Evolutionary conservation across 176 grass and related monocot species (phyloP).

Genomic region (Triticum urartu): DNA sequence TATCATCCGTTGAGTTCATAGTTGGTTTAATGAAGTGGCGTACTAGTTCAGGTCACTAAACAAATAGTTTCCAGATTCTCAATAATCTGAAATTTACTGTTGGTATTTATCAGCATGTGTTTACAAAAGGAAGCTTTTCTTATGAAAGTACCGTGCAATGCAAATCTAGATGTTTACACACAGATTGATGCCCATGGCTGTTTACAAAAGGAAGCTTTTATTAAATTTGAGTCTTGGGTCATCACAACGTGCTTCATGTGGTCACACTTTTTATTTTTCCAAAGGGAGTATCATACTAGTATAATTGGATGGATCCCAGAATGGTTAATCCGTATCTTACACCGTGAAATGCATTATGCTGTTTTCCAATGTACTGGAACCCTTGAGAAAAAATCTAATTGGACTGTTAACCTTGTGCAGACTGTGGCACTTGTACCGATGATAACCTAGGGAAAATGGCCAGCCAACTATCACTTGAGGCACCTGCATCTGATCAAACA

Average conservation of each 20-base stretch:
- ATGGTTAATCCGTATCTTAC: not conserved
- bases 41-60: not conserved
- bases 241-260: not conserved
- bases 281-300: not conserved
- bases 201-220: not conserved
- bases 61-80: not conserved
- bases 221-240: not conserved
- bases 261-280: not conserved
- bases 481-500: conserved; percentile 50
- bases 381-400: conserved; percentile 5
- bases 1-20: not conserved
- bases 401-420: conserved; percentile 36
- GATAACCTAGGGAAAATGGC: conserved; percentile 34
- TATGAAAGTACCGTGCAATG: not conserved
- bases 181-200: not conserved
- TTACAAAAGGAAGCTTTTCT: not conserved
- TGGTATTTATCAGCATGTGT: not conserved
- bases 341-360: not conserved
- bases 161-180: not conserved
- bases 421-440: conserved; percentile 28
- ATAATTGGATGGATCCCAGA: conserved; percentile 1
- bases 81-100: not conserved
- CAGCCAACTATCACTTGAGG: conserved; percentile 42
- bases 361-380: not conserved
- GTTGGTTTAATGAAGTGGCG: not conserved